Base-by-base conservation (phyloP, 2,329 filamentous ascomycete genomes). In the Colletotrichum australisinense region DNA sequence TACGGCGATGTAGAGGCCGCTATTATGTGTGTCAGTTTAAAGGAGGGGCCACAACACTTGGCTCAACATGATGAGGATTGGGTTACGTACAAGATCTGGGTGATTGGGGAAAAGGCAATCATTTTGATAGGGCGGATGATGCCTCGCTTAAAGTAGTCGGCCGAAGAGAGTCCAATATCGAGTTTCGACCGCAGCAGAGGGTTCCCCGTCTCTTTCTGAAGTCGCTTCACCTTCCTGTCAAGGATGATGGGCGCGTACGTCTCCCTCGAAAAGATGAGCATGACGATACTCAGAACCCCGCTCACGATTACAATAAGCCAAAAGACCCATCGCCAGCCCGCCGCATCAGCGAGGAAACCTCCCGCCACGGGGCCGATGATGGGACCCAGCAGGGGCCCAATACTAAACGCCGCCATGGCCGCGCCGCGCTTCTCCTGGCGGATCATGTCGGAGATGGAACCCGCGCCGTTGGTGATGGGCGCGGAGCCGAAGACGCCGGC, bases 391-490 rank as follows among this genome's bases (percentile, higher is more conserved):
- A 88, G 78, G 11, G 85, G 84, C 0, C 85, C 86, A 26, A 87
- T 79, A 38, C 81, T 80, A 68, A 84, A 88, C 11, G 78, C 81
- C 1, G 86, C 84, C 89, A 93, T 91, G 65, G 89, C 89, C 4
- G 81, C 12, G 56, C 88, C 90, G 49, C 91, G 86, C 75, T 89
- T 85, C 76, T 91, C 88, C 60, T 87, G 86, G 0, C 80, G 78
- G 32, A 93, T 86, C 81, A 94, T 85, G 78, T 94, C 93, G 35
- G 90, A 89, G 42, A 94, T 90, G 2, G 89, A 89, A 24, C 91
- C 91, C 42, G 90, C 90, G 8, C 91, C 92, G 76, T 92, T 91
- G 0, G 91, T 92, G 14, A 94, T 79, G 1, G 91, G 88, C 42
- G 87, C 87, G 4, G 88, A 88, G 38, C 92, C 92, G 59, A 91